Base-by-base conservation (phyloP, 202 grass and related monocot species). In the Carex sylvatica region DNA sequence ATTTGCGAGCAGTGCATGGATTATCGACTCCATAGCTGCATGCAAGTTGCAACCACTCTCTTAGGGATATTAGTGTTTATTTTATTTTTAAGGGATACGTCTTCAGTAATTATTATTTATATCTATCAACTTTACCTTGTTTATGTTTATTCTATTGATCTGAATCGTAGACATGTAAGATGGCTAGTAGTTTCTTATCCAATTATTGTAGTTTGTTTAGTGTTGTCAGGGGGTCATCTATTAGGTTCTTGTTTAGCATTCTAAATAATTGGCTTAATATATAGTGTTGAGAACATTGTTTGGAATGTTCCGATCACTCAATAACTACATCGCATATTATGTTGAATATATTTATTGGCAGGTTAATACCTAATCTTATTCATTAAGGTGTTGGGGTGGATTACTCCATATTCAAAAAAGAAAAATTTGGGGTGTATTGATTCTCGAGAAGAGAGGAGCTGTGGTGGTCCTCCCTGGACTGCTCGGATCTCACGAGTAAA, bases 1-100 rank as follows among this genome's bases (percentile, higher is more conserved):
- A 88, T 76, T 74, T 46, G 90, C 65, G 19, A 88, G 88, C 74
- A 98, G 85, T 13, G 76, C 82, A 72, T 98, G 92, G 95, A 88
- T 98, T 63, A 90, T 91, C 0, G 87, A 98, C 67, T 95, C 92
- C 0, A 90, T 98, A 65, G 87, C 95, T 30, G 87, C 90, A 49
- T 98, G 85, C 87, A 88, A 78, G 13, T 65, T 93, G 62, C 90
- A 88, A 46, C 82, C 90, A 38, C 53, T 90, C 15, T 26, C 44
- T 54, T 54, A 82, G 38, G 8, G 58, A 81, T 35, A 67, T 54
- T 67, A 30, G 72, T n/a, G 23, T 54, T 75, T 55, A 55, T 55
- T 33, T 33, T 30, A 33, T 33, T 42, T 2, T 47, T 64, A 33
- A 64, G 35, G 19, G 60, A 63, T 24, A 46, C 6, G 20, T 26